Evolutionary conservation across 768 basidiomycete genomes (phyloP), one percentile per base, ranked within the genome.

Genomic region (Lactarius tabidus): DNA sequence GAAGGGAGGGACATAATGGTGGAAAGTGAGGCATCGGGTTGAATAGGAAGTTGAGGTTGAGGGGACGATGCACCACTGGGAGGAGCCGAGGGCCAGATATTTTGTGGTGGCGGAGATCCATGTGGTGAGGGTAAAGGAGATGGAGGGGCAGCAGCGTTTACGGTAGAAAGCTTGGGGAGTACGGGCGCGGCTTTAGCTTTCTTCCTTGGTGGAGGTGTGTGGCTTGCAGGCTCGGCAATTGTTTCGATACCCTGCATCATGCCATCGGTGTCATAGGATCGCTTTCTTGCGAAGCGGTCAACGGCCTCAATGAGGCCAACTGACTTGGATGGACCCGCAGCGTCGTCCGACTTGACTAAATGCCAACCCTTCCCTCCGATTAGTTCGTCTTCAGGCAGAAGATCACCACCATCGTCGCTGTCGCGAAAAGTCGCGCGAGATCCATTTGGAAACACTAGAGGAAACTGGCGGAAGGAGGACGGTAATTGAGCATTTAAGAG

Each of bases 1-100:
- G 86, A 82, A 1, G 95, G 95, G 0, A 99, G 84, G 0, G 96
- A 89, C 62, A 96, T 77, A 45, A 99, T 86, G 0, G 93, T 89
- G 7, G 91, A 88, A 17, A 98, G 76, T 15, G 91, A 83, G 43
- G 91, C 75, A 75, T 94, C 92, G 8, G 92, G 90, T 72, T 93
- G 90, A 38, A 94, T 74, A 2, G 91, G 91, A 14, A 85, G 82
- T 70, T 85, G 85, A 3, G 72, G 72, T 31, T 83, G 77, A 2
- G 89, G 88, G 29, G 90, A 89, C 41, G 88, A 86, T 28, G 85
- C 83, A 2, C 87, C 88, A 70, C 88, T 90, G n/a, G 90, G 88
- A 17, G 89, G 87, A 14, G 89, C 88, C 10, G 90, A 90, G 23
- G 90, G 89, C 89, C 89, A 92, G 59, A 88, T 85, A 59, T 79